phyloP scores from a whole-genome alignment of 192 early-diverging fungal genomes.

The Rhizophagus clarus region DNA sequence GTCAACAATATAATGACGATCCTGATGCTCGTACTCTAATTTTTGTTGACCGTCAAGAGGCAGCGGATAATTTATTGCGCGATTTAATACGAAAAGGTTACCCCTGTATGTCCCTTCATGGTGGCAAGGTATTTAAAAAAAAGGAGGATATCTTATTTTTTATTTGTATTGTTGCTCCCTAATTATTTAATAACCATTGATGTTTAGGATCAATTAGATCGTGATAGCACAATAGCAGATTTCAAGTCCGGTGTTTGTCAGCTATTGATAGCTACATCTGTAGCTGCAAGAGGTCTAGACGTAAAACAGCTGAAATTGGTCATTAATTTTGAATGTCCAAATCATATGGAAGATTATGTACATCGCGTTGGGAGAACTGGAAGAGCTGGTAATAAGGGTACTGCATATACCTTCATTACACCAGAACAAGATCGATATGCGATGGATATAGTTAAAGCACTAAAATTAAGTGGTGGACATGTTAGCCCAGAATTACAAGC shows the following conservation, averaged over 20 bases:
- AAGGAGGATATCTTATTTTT: too few species aligned
- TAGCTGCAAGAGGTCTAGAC: conserved; percentile 94
- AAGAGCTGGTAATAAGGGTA: conserved; percentile 96
- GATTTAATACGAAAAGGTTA: conserved; percentile 86
- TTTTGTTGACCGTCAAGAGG: conserved; percentile 96
- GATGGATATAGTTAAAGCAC: conserved; percentile 85
- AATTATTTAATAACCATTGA: not conserved
- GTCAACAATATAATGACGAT: conserved; percentile 74
- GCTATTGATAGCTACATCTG: conserved; percentile 94
- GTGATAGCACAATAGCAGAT: conserved; percentile 90
- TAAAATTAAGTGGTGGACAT: conserved; percentile 74
- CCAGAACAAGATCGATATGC: conserved; percentile 94
- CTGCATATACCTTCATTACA: conserved; percentile 94
- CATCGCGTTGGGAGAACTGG: conserved; percentile 98
- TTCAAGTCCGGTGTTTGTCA: conserved; percentile 90
- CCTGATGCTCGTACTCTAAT: conserved; percentile 76
- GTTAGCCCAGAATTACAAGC: conserved; percentile 78
- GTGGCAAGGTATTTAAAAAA: conserved; percentile 74
- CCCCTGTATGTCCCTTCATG: conserved; percentile 89
- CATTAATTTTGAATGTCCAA: conserved; percentile 96
- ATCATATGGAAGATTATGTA: conserved; percentile 98
- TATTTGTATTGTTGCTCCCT: too few species aligned
- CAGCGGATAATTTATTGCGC: conserved; percentile 85
- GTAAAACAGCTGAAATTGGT: conserved; percentile 93
- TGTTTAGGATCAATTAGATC: conserved; percentile 76